A percentile compares a stretch with the other conserved stretches of the same genome.
phyloP scores from a whole-genome alignment of 2,329 filamentous ascomycete species.

The Diaporthe australafricana region DNA sequence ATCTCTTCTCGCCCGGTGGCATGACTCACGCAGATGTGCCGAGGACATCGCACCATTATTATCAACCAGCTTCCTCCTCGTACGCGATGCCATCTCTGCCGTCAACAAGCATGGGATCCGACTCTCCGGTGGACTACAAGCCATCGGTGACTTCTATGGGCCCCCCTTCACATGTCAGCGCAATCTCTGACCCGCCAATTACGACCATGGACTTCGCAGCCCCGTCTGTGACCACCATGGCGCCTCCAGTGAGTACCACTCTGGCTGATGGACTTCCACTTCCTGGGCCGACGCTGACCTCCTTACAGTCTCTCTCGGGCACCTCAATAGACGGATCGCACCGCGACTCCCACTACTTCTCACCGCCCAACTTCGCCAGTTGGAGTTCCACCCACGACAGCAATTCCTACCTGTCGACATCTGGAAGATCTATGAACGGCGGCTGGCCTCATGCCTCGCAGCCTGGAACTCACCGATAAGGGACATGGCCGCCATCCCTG shows the following conservation, averaged over 20 bases:
- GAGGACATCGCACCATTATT: constrained; percentile 25
- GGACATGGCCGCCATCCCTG: neutral
- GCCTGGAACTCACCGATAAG: constrained; percentile 6
- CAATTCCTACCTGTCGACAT: constrained; percentile 22
- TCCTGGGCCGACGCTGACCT: constrained; percentile 25
- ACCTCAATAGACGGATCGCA: constrained; percentile 27
- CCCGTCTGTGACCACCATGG: constrained; percentile 31
- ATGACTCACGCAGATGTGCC: constrained; percentile 26
- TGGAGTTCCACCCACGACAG: constrained; percentile 27
- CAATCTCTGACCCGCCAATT: constrained; percentile 30
- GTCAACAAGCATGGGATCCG: constrained; percentile 1
- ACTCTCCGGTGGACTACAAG: constrained; percentile 24
- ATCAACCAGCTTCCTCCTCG: constrained; percentile 19
- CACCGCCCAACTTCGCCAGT: constrained; percentile 23
- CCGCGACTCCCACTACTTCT: constrained; percentile 30
- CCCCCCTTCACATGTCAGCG: constrained; percentile 9
- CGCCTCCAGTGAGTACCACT: constrained; percentile 34
- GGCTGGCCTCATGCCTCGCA: constrained; percentile 31
- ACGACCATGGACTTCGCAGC: constrained; percentile 31
- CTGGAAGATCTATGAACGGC: constrained; percentile 27
- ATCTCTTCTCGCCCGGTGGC: constrained; percentile 32
- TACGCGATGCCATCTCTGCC: constrained; percentile 33
- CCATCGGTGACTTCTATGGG: constrained; percentile 28
- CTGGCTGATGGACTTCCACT: constrained; percentile 15
- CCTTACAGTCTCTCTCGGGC: constrained; percentile 26